Evolutionary conservation across 2,329 filamentous ascomycete genomes (phyloP), one percentile per base, ranked within the genome.

Genomic region (Uncinocarpus reesii): DNA sequence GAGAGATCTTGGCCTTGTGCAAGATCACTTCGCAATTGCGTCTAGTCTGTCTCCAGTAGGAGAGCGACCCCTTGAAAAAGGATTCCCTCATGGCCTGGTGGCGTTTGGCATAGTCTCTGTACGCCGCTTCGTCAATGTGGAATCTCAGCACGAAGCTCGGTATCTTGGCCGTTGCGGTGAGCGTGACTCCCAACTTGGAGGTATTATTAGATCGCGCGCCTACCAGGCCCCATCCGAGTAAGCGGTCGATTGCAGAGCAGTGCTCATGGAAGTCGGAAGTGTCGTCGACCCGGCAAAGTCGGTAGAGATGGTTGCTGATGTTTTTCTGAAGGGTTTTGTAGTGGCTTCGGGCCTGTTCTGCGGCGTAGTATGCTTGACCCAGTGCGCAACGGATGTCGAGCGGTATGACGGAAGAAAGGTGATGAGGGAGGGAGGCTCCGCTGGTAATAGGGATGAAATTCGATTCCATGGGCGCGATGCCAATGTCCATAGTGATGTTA

Each of bases 121-220:
- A 65, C 10, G 56, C 50, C 1, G 21, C 11, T 6, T 54, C 47
- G 38, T 58, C 51, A 28, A 62, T 44, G 26, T 51, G 48, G 47
- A 66, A 57, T 2, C 49, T 38, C 4, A 67, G 42, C 1, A 51
- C 24, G 6, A 51, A 46, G 1, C 44, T 38, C 0, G 62, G 59
- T n/a, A 65, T 56, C 49, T 63, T 64, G n/a, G 56, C 29, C 0
- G 54, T 15, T 0, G 55, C 51, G 0, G 54, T 50, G 2, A 64
- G 51, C 1, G 57, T 58, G 2, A 52, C 50, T 24, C 57, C 31
- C 47, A 28, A 57, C 48, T 16, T 42, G 3, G n/a, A 34, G n/a
- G n/a, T n/a, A n/a, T n/a, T n/a, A n/a, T n/a, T n/a, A n/a, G n/a
- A 6, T 18, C 24, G 20, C 31, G 38, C 6, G 18, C 15, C 20